Percentiles rank a stretch among this genome's conserved stretches.
These are phyloP conservation scores for Bipolaris victoriae DNA, from an alignment of 2,329 filamentous ascomycete genomes.

Conservation along the genomic window DNA sequence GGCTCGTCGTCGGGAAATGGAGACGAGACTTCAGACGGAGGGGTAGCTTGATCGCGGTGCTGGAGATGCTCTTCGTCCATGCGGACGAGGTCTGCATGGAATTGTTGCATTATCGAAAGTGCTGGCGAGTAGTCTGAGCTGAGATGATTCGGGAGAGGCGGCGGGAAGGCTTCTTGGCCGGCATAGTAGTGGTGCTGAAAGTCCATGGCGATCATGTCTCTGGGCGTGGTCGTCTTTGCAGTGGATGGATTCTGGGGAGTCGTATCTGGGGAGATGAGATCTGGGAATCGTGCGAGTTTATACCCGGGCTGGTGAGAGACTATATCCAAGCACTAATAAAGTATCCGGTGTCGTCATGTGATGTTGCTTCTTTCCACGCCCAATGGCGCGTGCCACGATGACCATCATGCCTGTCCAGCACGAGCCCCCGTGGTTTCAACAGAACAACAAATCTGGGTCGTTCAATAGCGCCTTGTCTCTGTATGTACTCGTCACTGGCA, in stretches of 20 bases:
- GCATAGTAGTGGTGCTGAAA: neutral
- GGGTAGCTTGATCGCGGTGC: conserved; percentile 2
- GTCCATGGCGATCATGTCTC: neutral
- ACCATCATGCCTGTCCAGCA: conserved; percentile 7
- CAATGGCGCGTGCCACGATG: conserved; percentile 10
- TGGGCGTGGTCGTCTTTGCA: neutral
- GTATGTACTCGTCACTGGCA: conserved; percentile 49
- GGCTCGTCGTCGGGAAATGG: conserved; percentile 8
- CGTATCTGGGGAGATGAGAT: neutral
- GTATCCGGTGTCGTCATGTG: conserved; percentile 10
- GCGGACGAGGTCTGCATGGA: conserved; percentile 12
- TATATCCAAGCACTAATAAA: conserved; percentile 3
- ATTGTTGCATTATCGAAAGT: conserved; percentile 11
- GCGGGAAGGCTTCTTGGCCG: conserved; percentile 13
- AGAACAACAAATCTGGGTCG: conserved; percentile 2
- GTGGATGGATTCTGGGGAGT: neutral
- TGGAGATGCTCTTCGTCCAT: conserved; percentile 16
- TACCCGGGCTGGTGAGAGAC: neutral
- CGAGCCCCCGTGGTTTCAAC: conserved; percentile 16
- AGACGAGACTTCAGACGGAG: neutral
- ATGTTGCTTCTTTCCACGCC: conserved; percentile 9
- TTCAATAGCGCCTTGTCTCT: conserved; percentile 35
- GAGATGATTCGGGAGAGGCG: conserved; percentile 9
- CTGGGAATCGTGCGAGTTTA: no score
- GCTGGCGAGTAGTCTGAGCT: conserved; percentile 12